Percentiles rank a stretch among this genome's conserved stretches.
Conservation (phyloP, 495 filamentous ascomycete species). For the Annulohypoxylon stygium region DNA sequence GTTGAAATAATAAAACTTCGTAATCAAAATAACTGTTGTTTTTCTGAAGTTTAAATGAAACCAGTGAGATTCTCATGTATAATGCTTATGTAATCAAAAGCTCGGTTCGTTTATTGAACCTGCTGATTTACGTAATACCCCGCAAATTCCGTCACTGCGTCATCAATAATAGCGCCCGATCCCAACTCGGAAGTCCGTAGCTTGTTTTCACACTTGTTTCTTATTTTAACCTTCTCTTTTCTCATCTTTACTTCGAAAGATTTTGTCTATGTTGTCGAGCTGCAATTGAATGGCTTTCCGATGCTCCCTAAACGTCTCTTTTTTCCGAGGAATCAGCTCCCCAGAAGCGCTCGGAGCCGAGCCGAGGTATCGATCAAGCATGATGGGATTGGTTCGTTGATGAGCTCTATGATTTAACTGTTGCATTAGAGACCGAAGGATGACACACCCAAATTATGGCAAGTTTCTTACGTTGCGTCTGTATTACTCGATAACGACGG, state of each 20-base stretch:
- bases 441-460: not conserved
- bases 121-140: not conserved
- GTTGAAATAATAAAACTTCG: too few relatives aligned
- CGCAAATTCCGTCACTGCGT: not conserved
- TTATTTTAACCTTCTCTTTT: conserved; percentile 1
- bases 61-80: too few relatives aligned
- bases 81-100: too few relatives aligned
- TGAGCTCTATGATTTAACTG: not conserved
- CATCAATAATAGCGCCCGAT: not conserved
- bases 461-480: not conserved
- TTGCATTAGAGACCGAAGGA: not conserved
- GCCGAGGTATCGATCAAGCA: conserved; percentile 4
- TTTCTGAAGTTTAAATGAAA: not conserved
- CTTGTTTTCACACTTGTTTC: not conserved
- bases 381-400: not conserved
- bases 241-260: not conserved
- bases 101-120: too few relatives aligned
- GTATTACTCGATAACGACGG: not conserved
- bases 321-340: not conserved
- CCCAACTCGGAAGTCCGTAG: not conserved
- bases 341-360: not conserved
- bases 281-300: not conserved
- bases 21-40: too few relatives aligned
- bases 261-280: not conserved
- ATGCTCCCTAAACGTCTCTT: not conserved